phyloP scores from a whole-genome alignment of 2,329 filamentous ascomycete species.

The Volutella citrinella region DNA sequence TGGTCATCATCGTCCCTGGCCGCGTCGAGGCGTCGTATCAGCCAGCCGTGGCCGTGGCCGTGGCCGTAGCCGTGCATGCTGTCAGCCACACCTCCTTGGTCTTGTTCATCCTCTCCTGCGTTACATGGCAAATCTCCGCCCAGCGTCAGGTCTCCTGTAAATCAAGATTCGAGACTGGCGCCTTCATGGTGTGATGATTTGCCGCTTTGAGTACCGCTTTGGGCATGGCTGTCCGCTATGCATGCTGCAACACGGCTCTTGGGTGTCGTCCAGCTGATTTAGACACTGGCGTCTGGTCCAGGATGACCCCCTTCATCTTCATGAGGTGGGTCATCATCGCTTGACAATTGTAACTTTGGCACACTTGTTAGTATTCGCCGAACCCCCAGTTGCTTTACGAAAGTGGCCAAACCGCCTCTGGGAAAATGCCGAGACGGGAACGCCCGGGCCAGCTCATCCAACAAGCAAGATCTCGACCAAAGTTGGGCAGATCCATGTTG shows the following conservation, averaged over 20 bases:
- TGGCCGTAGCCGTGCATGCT: conserved; percentile 26
- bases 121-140: no score
- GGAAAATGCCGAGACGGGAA: conserved; percentile 5
- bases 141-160: no score
- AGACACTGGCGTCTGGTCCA: conserved; percentile 18
- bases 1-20: conserved; percentile 26
- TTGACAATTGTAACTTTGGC: conserved; percentile 58
- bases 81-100: conserved; percentile 26
- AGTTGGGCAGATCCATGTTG: conserved; percentile 18
- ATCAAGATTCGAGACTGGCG: no score
- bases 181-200: no score
- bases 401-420: background rate
- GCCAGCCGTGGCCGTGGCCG: conserved; percentile 18
- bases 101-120: conserved; percentile 18
- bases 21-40: conserved; percentile 19
- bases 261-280: conserved; percentile 13
- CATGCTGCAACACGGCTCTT: no score
- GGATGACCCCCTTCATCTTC: conserved; percentile 20
- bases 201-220: no score
- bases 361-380: conserved; percentile 23
- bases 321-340: conserved; percentile 53
- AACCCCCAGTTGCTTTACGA: conserved; percentile 5
- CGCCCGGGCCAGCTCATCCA: conserved; percentile 12
- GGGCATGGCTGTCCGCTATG: no score
- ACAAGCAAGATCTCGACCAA: conserved; percentile 18